Evolutionary conservation across 148 eudicot genomes (phyloP).

Genomic region (Limonium bicolor): DNA sequence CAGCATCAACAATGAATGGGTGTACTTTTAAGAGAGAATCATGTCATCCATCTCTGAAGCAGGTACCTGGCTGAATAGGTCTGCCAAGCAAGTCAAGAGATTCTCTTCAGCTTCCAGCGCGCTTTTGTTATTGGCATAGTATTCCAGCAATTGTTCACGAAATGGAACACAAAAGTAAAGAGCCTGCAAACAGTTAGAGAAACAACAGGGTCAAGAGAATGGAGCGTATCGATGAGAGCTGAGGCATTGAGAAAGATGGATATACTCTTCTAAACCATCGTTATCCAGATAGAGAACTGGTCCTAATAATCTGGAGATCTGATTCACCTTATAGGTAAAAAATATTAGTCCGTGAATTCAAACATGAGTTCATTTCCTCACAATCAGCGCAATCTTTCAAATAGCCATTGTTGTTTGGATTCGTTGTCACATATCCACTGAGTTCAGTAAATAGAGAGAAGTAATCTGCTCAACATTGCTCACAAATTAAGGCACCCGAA

Average conservation of each 20-base stretch:
- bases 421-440: too few species aligned
- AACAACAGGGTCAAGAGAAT: not conserved
- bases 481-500: too few species aligned
- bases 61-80: slow-evolving; percentile 71
- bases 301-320: too few species aligned
- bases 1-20: not conserved
- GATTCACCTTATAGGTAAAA: too few species aligned
- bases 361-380: too few species aligned
- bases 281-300: too few species aligned
- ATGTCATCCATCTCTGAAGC: not conserved
- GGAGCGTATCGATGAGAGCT: not conserved
- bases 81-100: slow-evolving; percentile 80
- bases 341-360: too few species aligned
- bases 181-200: slow-evolving; percentile 48
- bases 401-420: too few species aligned
- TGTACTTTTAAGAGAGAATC: not conserved
- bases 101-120: slow-evolving; percentile 66
- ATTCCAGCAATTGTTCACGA: slow-evolving; percentile 75
- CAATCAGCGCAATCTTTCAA: too few species aligned
- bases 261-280: too few species aligned
- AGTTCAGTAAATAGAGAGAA: too few species aligned
- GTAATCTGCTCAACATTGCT: too few species aligned
- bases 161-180: slow-evolving; percentile 85
- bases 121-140: slow-evolving; percentile 48
- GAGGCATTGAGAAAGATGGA: not conserved